These are phyloP conservation scores for Kodamaea lidongshanica DNA, from an alignment of 805 yeast species.

Conservation along the genomic window DNA sequence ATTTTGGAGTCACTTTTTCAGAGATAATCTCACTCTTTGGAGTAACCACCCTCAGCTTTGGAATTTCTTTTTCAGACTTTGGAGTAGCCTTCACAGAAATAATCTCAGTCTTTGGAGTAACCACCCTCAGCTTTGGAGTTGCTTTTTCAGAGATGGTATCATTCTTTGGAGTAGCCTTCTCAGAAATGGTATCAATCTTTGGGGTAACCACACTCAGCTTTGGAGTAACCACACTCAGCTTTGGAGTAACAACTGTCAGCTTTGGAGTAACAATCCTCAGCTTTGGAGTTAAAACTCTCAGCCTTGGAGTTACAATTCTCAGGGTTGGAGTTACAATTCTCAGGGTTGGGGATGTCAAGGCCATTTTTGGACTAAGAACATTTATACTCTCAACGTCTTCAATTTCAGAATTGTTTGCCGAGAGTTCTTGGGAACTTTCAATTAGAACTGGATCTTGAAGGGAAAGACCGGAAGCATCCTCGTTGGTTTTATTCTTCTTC, in stretches of 20 bases:
- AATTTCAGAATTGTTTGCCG: neutral
- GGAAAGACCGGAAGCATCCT: neutral
- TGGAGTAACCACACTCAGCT: neutral
- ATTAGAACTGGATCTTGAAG: constrained; percentile 1
- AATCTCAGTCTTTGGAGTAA: neutral
- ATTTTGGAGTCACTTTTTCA: constrained; percentile 1
- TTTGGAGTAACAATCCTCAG: no score
- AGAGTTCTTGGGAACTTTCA: constrained; percentile 1
- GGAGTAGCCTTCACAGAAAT: constrained; percentile 2
- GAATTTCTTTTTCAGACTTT: neutral
- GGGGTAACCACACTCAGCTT: neutral
- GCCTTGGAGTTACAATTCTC: no score
- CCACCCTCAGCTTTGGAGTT: neutral
- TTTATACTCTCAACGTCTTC: no score
- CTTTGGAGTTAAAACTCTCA: no score
- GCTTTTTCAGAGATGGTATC: neutral
- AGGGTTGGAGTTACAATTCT: no score
- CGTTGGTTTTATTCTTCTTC: constrained; percentile 1
- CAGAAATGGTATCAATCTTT: neutral
- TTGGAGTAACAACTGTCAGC: neutral
- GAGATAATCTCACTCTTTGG: constrained; percentile 1
- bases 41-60: constrained; percentile 4
- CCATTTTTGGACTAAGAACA: no score
- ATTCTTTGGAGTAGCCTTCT: constrained; percentile 2
- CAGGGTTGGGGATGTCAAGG: no score